These are phyloP conservation scores for Quercus aquifolioides DNA, from an alignment of 306 rosid species.

Conservation along the genomic window DNA sequence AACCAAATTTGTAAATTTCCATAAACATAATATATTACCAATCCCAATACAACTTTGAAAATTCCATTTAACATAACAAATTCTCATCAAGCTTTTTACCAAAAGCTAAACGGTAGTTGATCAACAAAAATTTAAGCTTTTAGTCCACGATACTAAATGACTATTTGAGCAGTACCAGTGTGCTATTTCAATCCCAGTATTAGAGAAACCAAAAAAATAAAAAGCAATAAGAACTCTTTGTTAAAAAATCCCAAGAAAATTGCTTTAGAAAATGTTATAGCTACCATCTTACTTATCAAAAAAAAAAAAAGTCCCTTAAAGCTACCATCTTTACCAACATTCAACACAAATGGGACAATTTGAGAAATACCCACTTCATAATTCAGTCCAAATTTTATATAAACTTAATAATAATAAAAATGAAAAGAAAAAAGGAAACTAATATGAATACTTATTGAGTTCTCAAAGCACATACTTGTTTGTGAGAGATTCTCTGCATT, in stretches of 20 bases:
- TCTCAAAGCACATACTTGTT: constrained; percentile 35
- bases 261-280: not conserved
- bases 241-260: not conserved
- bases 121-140: not conserved
- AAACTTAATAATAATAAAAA: not conserved
- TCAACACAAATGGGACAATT: not conserved
- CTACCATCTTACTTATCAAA: too few species aligned
- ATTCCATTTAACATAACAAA: not conserved
- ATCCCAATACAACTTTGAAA: not conserved
- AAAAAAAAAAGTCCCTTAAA: not conserved
- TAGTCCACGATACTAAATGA: not conserved
- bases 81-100: not conserved
- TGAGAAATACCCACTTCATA: constrained; percentile 1
- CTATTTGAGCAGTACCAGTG: not conserved
- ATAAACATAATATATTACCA: not conserved
- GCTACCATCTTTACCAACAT: not conserved
- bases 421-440: not conserved
- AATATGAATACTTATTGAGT: not conserved
- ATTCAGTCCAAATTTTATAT: not conserved
- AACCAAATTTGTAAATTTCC: not conserved
- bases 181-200: not conserved
- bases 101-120: not conserved
- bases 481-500: constrained; percentile 30
- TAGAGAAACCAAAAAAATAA: not conserved
- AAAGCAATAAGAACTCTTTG: not conserved